phyloP scores from a whole-genome alignment of 768 basidiomycete species.

The Sarcomyxa edulis region DNA sequence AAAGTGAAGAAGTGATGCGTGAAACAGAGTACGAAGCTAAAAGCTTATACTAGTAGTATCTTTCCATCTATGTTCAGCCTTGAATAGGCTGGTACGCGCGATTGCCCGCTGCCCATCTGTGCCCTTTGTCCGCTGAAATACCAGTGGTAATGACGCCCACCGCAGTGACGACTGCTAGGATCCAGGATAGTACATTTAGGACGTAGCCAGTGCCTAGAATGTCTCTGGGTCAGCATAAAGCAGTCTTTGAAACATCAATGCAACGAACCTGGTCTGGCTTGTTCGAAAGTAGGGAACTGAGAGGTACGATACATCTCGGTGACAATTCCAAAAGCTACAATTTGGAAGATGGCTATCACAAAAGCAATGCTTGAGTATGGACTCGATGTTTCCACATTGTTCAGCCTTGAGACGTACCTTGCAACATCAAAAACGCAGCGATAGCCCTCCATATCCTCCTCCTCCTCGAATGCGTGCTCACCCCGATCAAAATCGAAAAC shows the following conservation, averaged over 20 bases:
- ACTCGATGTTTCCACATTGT: neutral
- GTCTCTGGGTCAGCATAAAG: neutral
- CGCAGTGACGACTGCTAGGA: constrained; percentile 45
- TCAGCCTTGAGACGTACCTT: constrained; percentile 33
- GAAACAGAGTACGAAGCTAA: too few relatives aligned
- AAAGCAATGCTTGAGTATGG: neutral
- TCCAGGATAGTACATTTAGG: constrained; percentile 58
- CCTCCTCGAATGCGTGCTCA: constrained; percentile 68
- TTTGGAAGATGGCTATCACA: constrained; percentile 47
- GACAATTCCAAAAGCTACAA: constrained; percentile 58
- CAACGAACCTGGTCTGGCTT: constrained; percentile 54
- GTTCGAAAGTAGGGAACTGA: constrained; percentile 44
- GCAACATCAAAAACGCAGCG: constrained; percentile 56
- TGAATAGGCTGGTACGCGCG: constrained; percentile 50
- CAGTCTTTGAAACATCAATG: neutral
- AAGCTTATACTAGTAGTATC: too few relatives aligned
- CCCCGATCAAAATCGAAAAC: constrained; percentile 56
- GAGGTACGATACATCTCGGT: constrained; percentile 51
- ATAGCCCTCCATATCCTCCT: constrained; percentile 75
- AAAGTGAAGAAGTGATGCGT: too few relatives aligned
- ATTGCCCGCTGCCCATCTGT: constrained; percentile 75
- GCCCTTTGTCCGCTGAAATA: constrained; percentile 51
- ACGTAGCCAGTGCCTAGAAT: constrained; percentile 55
- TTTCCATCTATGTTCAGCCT: too few relatives aligned
- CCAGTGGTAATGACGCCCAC: constrained; percentile 58